Conservation (phyloP, 2,329 filamentous ascomycete genomes). For the Drechslerella coelobrocha region DNA sequence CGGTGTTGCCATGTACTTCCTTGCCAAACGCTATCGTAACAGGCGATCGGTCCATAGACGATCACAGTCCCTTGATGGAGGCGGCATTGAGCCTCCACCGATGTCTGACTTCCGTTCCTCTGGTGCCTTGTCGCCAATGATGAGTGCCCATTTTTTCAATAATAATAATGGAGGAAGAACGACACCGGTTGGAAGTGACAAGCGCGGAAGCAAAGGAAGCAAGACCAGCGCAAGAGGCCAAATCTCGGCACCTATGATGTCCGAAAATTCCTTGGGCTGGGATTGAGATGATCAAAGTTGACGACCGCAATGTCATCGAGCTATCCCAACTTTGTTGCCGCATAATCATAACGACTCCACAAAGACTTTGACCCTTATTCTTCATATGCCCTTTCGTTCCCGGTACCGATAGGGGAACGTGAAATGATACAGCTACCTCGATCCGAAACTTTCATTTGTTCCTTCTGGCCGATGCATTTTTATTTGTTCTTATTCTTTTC, state of each 20-base stretch:
- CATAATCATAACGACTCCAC: conserved; percentile 18
- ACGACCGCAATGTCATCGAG: conserved; percentile 42
- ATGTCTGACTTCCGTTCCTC: conserved; percentile 62
- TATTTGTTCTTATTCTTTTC: conserved; percentile 51
- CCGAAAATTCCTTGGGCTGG: conserved; percentile 95
- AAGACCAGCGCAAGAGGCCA: conserved; percentile 67
- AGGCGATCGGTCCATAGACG: conserved; percentile 79
- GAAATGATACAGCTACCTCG: conserved; percentile 31
- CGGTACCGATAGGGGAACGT: conserved; percentile 15
- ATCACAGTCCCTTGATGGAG: conserved; percentile 72
- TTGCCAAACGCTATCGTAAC: conserved; percentile 88
- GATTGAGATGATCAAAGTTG: conserved; percentile 66
- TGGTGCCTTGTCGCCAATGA: conserved; percentile 58
- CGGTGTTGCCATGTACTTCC: conserved; percentile 90
- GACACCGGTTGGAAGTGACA: conserved; percentile 66
- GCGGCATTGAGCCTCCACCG: conserved; percentile 62
- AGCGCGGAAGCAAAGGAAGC: conserved; percentile 70
- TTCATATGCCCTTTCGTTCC: conserved; percentile 15
- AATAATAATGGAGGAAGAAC: conserved; percentile 60
- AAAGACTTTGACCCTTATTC: conserved; percentile 19
- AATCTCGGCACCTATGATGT: conserved; percentile 85
- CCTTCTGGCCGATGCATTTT: conserved; percentile 28
- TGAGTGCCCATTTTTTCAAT: conserved; percentile 57
- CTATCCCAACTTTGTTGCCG: conserved; percentile 19
- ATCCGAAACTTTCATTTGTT: conserved; percentile 47